Evolutionary conservation across 179 eudicot species (phyloP), one percentile per base, ranked within the genome.

Genomic region (Beta macrorhiza): DNA sequence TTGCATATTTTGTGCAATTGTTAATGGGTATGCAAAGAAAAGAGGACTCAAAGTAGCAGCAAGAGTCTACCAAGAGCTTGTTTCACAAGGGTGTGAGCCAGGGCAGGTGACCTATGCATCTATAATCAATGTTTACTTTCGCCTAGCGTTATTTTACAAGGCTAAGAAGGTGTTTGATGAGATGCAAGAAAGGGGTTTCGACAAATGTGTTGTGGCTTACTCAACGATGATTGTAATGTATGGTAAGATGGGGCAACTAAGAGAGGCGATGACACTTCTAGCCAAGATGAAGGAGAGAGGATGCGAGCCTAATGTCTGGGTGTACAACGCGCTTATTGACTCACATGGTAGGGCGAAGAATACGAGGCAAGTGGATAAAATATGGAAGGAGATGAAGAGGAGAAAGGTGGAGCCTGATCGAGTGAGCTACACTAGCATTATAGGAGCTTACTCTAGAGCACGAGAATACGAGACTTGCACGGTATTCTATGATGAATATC

Each of bases 41-140:
- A 83, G 96, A 86, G 96, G 98, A 67, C 81, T 84, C 7, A 84
- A 51, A 77, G 82, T 79, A 14, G 94, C 97, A 0, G 82, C 83
- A 14, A 80, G 82, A 44, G 93, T 93, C 0, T 91, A 93, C 74
- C 88, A 91, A 22, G 88, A 89, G 53, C 83, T 96, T 13, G 49
- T 85, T 5, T 12, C 9, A 14, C 83, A 84, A 13, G 94, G 91
- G 17, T 83, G 87, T 67, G 91, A 88, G 78, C 96, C 99, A 5
- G 99, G 97, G 32, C 99, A 96, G 80, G 99, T 96, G 82, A 92
- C 98, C 17, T 91, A 91, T 74, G 94, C 99, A 12, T 93, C 96
- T 1, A 74, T 91, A 8, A 82, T 91, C 69, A 91, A 87, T 49
- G 83, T 92, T 4, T 93, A 91, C 70, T 86, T 85, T 65, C 86